Conservation (phyloP, 2,329 filamentous ascomycete species). For the Alternaria triticina region DNA sequence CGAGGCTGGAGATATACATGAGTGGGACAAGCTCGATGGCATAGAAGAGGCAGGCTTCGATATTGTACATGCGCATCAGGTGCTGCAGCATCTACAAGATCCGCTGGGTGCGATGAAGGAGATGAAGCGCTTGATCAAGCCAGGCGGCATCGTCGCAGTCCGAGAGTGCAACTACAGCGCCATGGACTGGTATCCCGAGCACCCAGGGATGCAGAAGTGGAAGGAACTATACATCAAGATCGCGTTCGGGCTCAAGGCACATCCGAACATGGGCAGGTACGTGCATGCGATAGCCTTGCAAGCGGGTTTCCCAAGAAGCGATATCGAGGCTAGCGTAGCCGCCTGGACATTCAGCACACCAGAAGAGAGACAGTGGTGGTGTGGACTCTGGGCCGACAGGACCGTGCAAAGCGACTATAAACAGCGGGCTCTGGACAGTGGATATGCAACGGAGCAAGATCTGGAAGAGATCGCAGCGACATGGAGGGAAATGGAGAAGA, state of each 20-base stretch:
- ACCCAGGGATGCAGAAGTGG: constrained; percentile 43
- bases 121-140: constrained; percentile 62
- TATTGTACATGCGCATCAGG: constrained; percentile 65
- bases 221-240: constrained; percentile 43
- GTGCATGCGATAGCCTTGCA: constrained; percentile 48
- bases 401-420: constrained; percentile 45
- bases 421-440: constrained; percentile 45
- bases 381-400: constrained; percentile 49
- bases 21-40: constrained; percentile 53
- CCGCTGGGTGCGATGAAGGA: constrained; percentile 59
- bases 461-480: constrained; percentile 49
- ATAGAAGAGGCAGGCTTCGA: constrained; percentile 57
- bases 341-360: constrained; percentile 52
- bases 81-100: constrained; percentile 62
- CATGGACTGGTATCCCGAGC: constrained; percentile 50
- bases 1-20: constrained; percentile 51
- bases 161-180: constrained; percentile 46
- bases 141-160: constrained; percentile 60
- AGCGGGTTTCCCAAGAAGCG: constrained; percentile 47
- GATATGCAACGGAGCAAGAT: constrained; percentile 47
- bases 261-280: constrained; percentile 45
- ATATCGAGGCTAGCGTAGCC: constrained; percentile 50
- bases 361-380: constrained; percentile 50
- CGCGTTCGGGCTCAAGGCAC: constrained; percentile 38
- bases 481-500: constrained; percentile 50